Base-by-base conservation (phyloP, 2,329 filamentous ascomycete species). In the Magnaporthales sp. region DNA sequence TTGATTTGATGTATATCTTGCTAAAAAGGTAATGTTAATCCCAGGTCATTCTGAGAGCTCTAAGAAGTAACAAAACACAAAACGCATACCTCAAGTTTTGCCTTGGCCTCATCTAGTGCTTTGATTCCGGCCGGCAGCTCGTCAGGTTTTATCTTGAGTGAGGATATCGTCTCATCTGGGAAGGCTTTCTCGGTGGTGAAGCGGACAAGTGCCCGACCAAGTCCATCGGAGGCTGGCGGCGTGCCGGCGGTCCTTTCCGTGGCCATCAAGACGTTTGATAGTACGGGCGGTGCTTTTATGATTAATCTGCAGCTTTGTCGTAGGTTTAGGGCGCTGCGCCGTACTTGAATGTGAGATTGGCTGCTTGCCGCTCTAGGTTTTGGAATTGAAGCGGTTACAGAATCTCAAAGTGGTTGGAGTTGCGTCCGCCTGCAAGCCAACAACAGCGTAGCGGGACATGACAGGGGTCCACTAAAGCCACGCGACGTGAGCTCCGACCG, bases 1-100 rank as follows among this genome's bases (percentile, higher is more conserved):
- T 93, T 96, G 69, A 95, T 86, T 26, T 81, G 77, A 70, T 89
- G 89, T 67, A 98, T 90, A 72, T 96, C 89, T 68, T 84, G 78
- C 88, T 91, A 67, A 11, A 26, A 46, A n/a, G 15, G 24, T 65
- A 22, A 26, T 60, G 56, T 22, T 22, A 24, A 19, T 15, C 15
- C 11, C 56, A 10, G 26, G 19, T 62, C 32, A 67, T 24, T 22
- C 66, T 32, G 24, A 38, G 24, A 24, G 9, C 11, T 24, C 15
- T 4, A 29, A 26, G 22, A 61, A 22, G 61, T 19, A 66, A 31
- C 7, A 46, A 19, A 29, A 66, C 71, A 63, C 70, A 63, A 62
- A 26, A 60, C 4, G 24, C 73, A 24, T 74, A 82, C 81, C 76
- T 84, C 79, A 31, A 84, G 76, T 65, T 77, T 77, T 4, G 74